Conservation (phyloP, 345 rosid species). For the Trapa bicornis region DNA sequence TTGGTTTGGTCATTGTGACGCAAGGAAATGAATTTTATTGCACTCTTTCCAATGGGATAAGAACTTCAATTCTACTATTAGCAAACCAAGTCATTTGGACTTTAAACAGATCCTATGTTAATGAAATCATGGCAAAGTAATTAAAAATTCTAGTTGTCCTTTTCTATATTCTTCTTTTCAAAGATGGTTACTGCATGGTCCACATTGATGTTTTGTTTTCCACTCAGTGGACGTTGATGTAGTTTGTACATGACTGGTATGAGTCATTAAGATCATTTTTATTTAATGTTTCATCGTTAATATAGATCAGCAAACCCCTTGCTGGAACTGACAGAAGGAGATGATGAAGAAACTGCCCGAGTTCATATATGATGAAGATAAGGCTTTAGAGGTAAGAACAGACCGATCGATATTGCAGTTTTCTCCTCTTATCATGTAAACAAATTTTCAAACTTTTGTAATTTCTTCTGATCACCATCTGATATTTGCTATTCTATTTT, state of each 20-base stretch:
- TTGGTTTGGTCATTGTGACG: neutral
- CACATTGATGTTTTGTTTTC: neutral
- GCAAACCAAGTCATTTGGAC: neutral
- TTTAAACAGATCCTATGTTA: neutral
- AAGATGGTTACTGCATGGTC: neutral
- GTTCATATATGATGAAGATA: constrained; percentile 95
- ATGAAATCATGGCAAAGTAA: neutral
- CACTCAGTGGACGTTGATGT: neutral
- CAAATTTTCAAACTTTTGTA: neutral
- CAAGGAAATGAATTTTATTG: neutral
- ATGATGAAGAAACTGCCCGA: constrained; percentile 90
- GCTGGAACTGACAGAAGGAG: constrained; percentile 68
- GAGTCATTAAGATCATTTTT: neutral
- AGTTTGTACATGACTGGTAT: neutral
- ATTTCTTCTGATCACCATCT: neutral
- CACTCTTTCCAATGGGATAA: neutral
- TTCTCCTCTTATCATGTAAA: too few species aligned
- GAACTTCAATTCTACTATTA: neutral
- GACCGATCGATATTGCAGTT: neutral
- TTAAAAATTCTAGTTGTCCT: neutral
- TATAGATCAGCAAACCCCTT: constrained; percentile 72
- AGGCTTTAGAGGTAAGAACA: constrained; percentile 66
- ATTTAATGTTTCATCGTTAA: neutral
- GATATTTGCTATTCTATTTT: neutral
- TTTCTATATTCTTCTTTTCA: neutral